Evolutionary conservation across 2,329 filamentous ascomycete genomes (phyloP).

Genomic region (Fusarium coicis): DNA sequence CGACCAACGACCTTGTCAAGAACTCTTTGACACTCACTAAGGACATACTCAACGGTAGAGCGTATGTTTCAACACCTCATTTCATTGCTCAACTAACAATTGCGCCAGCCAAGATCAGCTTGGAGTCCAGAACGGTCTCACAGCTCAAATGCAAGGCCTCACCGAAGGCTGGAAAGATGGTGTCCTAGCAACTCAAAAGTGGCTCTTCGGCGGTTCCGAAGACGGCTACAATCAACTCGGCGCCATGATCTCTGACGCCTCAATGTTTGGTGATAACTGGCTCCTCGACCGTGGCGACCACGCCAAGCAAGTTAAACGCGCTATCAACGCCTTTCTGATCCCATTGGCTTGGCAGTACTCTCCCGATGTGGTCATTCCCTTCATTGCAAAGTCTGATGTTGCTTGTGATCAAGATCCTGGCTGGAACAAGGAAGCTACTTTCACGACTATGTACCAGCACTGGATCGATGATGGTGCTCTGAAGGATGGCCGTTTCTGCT

Average conservation of each 20-base stretch:
- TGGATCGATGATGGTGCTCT: not conserved
- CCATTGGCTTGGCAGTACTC: conserved; percentile 27
- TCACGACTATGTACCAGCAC: not conserved
- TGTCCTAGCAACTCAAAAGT: conserved; percentile 14
- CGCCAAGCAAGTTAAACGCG: conserved; percentile 15
- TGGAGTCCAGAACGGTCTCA: conserved; percentile 21
- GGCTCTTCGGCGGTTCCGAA: conserved; percentile 17
- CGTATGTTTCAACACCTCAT: not conserved
- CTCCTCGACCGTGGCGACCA: conserved; percentile 16
- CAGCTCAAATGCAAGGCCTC: conserved; percentile 18
- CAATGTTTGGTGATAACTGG: conserved; percentile 26
- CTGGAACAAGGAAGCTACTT: conserved; percentile 11
- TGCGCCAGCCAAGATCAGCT: conserved; percentile 5
- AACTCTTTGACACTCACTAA: conserved; percentile 22
- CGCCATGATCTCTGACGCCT: conserved; percentile 15
- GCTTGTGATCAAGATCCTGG: conserved; percentile 21
- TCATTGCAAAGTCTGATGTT: conserved; percentile 18
- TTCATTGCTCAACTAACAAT: not conserved
- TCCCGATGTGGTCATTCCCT: conserved; percentile 12
- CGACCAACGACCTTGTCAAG: conserved; percentile 22
- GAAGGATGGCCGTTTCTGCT: conserved; percentile 8
- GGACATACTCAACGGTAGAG: conserved; percentile 12
- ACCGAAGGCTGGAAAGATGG: conserved; percentile 22
- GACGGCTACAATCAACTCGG: conserved; percentile 15
- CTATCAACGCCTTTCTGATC: conserved; percentile 22